Base-by-base conservation (phyloP, 352 stramenopile species). In the Phytophthora pini region DNA sequence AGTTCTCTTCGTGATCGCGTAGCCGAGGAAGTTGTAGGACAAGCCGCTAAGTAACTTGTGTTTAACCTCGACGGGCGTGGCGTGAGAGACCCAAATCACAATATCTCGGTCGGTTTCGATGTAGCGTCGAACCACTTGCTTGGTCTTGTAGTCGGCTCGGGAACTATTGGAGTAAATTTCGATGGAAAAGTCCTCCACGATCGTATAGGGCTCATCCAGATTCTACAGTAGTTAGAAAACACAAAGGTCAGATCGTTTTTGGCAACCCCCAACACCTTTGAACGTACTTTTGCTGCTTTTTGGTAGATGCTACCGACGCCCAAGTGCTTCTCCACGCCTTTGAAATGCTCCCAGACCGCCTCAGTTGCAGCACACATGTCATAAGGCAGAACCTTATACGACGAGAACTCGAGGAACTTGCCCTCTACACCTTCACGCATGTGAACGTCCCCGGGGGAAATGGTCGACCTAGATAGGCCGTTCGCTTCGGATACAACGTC, bases 121-220 rank as follows among this genome's bases (percentile, higher is more conserved):
- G 61, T 82, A 88, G 15, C 82, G 78, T 13, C 79, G 74, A 40
- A 87, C 58, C 31, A 90, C 72, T 56, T 88, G 77, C 63, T 86
- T 77, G 5, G 82, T 74, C 17, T 75, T 72, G 61, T 87, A 83
- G 47, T 81, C 61, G 22, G 76, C 76, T 20, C 68, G 67, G 34
- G 69, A 87, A 48, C 65, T 78, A 68, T 85, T 84, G 11, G 65
- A 78, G 36, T 76, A 65, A 27, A 88, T 60, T 65, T 90, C 79
- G 7, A 87, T 51, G 15, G 77, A 75, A 52, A 85, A 84, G 51
- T 81, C 67, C 43, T 90, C 78, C 29, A 88, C 40, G 22, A 88
- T 77, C 34, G 78, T 89, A 61, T 87, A 78, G n/a, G 82, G 69
- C 24, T 76, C 77, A 22, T 71, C 63, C 8, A 72, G 44, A 63